Conservation (phyloP, 2,329 filamentous ascomycete genomes). For the Talaromyces rugulosus region DNA sequence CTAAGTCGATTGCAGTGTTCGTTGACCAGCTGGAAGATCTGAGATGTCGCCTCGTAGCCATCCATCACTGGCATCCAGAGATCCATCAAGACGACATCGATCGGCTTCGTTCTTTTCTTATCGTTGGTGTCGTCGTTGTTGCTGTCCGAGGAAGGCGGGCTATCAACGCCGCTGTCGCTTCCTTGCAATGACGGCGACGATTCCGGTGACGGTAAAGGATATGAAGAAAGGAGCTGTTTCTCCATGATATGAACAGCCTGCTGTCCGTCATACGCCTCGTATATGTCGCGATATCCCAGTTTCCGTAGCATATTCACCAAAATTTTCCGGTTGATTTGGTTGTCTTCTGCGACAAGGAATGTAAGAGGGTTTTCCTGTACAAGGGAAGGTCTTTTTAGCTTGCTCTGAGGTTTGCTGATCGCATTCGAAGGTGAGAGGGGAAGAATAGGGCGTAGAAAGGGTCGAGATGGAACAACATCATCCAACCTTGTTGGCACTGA, state of each 20-base stretch:
- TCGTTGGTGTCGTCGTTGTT: constrained; percentile 19
- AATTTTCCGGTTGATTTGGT: constrained; percentile 66
- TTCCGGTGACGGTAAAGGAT: constrained; percentile 11
- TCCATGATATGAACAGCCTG: constrained; percentile 62
- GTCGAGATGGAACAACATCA: background rate
- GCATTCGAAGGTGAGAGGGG: constrained; percentile 19
- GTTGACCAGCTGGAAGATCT: constrained; percentile 55
- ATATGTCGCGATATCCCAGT: constrained; percentile 60
- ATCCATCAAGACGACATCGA: constrained; percentile 68
- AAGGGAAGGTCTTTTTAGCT: constrained; percentile 53
- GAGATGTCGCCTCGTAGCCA: constrained; percentile 63
- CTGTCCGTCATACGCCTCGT: constrained; percentile 64
- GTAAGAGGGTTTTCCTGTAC: constrained; percentile 59
- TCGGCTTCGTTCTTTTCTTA: constrained; percentile 32
- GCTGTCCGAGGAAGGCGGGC: constrained; percentile 15
- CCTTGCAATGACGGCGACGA: constrained; percentile 10
- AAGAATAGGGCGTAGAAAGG: constrained; percentile 15
- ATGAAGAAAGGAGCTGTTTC: constrained; percentile 34
- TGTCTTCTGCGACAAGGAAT: constrained; percentile 69
- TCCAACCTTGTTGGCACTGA: background rate
- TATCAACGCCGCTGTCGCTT: constrained; percentile 18
- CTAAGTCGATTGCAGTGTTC: constrained; percentile 26
- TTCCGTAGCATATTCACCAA: constrained; percentile 63
- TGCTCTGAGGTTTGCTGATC: constrained; percentile 20
- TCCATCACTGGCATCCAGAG: constrained; percentile 74